Evolutionary conservation across 192 early-diverging fungal species (phyloP), one percentile per base, ranked within the genome.

Genomic region (Gryganskiella cystojenkinii): DNA sequence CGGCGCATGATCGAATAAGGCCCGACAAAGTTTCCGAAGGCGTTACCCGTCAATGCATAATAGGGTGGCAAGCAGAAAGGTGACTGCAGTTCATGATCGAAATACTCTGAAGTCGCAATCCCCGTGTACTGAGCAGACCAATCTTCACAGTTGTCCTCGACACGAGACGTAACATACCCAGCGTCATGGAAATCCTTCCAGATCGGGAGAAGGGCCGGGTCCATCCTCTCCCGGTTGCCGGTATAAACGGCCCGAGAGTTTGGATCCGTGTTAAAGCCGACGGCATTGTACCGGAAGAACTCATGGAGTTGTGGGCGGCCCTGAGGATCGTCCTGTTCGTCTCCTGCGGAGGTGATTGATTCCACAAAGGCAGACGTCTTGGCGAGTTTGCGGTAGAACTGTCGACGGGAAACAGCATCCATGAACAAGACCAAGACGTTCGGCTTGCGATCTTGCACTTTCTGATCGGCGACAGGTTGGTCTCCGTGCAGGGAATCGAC

Each of bases 61-160:
- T 72, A 85, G 20, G 86, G 85, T 30, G 87, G 85, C 44, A 86
- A 15, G 42, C 87, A 88, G 55, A 88, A 88, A 11, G 87, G 87
- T 30, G 85, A 67, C 0, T 83, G 59, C 20, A 88, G 73, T 63
- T 88, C 87, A 49, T 88, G 85, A 34, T 88, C 87, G 59, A 73
- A 85, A 13, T 72, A 67, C 11, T 83, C 62, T 1, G 72, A 75
- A 1, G 72, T 62, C 17, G 55, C 72, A 13, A 56, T 30, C 7
- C 79, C 80, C 11, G 61, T 65, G 45, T 82, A 88, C 22, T 82
- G 76, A 14, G 72, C 76, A 37, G 81, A 71, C 85, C 87, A 88
- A 68, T 85, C 84, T 3, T 85, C 79, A 28, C 87, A 88, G 2
- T 81, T 72, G 28, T 83, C 74, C 54, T 88, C 83, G 8, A 85